These are phyloP conservation scores for Debaryomyces hansenii DNA, from an alignment of 805 yeast species.

Conservation along the genomic window DNA sequence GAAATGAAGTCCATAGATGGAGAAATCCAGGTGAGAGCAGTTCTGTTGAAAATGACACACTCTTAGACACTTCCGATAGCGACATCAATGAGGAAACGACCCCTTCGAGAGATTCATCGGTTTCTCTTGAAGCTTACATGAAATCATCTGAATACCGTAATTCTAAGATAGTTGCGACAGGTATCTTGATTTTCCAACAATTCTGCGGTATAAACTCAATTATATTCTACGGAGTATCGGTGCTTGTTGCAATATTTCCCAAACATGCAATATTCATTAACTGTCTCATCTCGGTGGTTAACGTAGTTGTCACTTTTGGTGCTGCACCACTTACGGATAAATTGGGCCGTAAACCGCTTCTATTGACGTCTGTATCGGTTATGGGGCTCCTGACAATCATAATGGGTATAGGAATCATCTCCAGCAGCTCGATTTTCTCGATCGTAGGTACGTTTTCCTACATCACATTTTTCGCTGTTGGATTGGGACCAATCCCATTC, in stretches of 20 bases:
- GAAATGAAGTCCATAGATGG: slow-evolving; percentile 42
- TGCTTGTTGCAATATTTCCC: slow-evolving; percentile 72
- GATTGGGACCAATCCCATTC: slow-evolving; percentile 96
- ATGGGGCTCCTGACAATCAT: slow-evolving; percentile 68
- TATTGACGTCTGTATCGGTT: slow-evolving; percentile 60
- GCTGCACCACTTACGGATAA: slow-evolving; percentile 77
- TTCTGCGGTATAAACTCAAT: slow-evolving; percentile 91
- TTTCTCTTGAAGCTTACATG: slow-evolving; percentile 45
- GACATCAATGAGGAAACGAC: slow-evolving; percentile 8
- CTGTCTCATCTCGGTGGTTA: slow-evolving; percentile 71
- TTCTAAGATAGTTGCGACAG: slow-evolving; percentile 66
- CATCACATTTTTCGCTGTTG: slow-evolving; percentile 85
- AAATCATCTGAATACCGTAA: slow-evolving; percentile 50
- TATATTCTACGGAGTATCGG: slow-evolving; percentile 88
- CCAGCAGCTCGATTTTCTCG: slow-evolving; percentile 47
- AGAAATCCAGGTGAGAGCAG: slow-evolving; percentile 4
- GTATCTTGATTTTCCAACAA: slow-evolving; percentile 82
- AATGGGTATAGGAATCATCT: slow-evolving; percentile 66
- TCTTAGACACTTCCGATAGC: background rate
- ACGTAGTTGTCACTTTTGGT: slow-evolving; percentile 69
- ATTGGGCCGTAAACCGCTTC: slow-evolving; percentile 70
- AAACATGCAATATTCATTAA: slow-evolving; percentile 68
- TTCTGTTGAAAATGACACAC: background rate
- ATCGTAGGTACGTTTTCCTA: slow-evolving; percentile 68
- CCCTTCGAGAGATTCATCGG: slow-evolving; percentile 7